phyloP scores from a whole-genome alignment of 495 filamentous ascomycete genomes.

The Talaromyces thailandensis region DNA sequence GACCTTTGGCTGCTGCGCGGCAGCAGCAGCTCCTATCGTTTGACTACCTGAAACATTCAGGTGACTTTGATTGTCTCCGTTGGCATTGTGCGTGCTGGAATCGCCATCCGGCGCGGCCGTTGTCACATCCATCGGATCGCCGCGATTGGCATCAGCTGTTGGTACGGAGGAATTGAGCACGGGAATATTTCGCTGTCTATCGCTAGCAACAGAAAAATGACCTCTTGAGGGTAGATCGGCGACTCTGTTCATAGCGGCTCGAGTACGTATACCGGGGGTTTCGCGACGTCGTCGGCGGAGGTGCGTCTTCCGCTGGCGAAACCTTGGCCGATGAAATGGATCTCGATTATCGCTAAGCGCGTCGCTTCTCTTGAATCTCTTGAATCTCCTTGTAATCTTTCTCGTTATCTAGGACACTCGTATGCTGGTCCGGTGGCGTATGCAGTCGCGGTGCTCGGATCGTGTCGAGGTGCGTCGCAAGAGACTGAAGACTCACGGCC shows the following conservation, averaged over 20 bases:
- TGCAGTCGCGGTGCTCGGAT: not conserved
- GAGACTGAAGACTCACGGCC: slow-evolving; percentile 2
- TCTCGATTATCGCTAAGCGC: not conserved
- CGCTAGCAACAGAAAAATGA: slow-evolving; percentile 24
- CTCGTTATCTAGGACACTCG: not conserved
- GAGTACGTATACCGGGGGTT: not conserved
- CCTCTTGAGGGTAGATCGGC: slow-evolving; percentile 35
- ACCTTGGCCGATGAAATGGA: not conserved
- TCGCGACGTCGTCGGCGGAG: not conserved
- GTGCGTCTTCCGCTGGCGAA: not conserved
- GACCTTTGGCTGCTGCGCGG: slow-evolving; percentile 91
- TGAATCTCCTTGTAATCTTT: not conserved
- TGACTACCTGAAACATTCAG: slow-evolving; percentile 35
- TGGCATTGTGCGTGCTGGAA: slow-evolving; percentile 29
- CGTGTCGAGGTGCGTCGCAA: not conserved
- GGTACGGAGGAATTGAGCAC: slow-evolving; percentile 33
- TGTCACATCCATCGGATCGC: slow-evolving; percentile 43
- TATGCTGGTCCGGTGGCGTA: not conserved
- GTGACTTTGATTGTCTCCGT: slow-evolving; percentile 32
- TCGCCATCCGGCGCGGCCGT: slow-evolving; percentile 39
- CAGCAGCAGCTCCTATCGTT: slow-evolving; percentile 59
- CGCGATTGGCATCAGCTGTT: slow-evolving; percentile 24
- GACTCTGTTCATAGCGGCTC: slow-evolving; percentile 29
- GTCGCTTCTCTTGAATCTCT: not conserved
- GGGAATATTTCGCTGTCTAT: slow-evolving; percentile 36